phyloP scores from a whole-genome alignment of 108 stramenopile genomes.

The Nitzschia inconspicua region DNA sequence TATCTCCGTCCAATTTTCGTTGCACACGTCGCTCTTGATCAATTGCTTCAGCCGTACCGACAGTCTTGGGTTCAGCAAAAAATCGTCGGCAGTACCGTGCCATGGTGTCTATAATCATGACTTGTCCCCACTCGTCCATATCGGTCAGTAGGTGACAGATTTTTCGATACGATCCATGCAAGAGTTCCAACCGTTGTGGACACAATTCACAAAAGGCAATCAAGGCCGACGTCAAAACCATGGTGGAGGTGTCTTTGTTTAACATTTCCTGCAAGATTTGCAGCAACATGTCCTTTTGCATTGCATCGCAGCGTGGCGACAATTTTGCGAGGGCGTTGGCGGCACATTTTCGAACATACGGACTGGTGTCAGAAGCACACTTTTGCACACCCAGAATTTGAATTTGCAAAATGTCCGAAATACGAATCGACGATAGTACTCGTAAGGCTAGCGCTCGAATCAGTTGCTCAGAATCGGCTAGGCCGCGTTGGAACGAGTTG shows the following conservation, averaged over 20 bases:
- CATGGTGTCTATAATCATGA: slow-evolving; percentile 79
- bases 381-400: slow-evolving; percentile 96
- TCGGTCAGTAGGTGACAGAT: slow-evolving; percentile 96
- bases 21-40: slow-evolving; percentile 74
- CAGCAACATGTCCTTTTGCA: slow-evolving; percentile 50
- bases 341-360: slow-evolving; percentile 98
- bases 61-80: slow-evolving; percentile 75
- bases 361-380: slow-evolving; percentile 86
- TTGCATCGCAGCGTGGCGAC: slow-evolving; percentile 59
- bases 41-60: slow-evolving; percentile 76
- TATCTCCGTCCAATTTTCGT: slow-evolving; percentile 30
- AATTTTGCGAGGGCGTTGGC: slow-evolving; percentile 94
- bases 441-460: slow-evolving; percentile 96
- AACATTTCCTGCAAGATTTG: slow-evolving; percentile 57
- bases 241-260: slow-evolving; percentile 82
- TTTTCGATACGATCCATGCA: slow-evolving; percentile 93
- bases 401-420: slow-evolving; percentile 96
- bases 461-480: slow-evolving; percentile 90
- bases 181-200: slow-evolving; percentile 82
- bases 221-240: slow-evolving; percentile 93
- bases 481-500: slow-evolving; percentile 96
- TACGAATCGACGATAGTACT: slow-evolving; percentile 94
- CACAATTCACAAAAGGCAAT: slow-evolving; percentile 92
- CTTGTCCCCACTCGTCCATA: slow-evolving; percentile 99
- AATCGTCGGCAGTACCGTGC: slow-evolving; percentile 88